These are phyloP conservation scores for Strobilomyces dryophilus DNA, from an alignment of 768 basidiomycete genomes.

Conservation along the genomic window DNA sequence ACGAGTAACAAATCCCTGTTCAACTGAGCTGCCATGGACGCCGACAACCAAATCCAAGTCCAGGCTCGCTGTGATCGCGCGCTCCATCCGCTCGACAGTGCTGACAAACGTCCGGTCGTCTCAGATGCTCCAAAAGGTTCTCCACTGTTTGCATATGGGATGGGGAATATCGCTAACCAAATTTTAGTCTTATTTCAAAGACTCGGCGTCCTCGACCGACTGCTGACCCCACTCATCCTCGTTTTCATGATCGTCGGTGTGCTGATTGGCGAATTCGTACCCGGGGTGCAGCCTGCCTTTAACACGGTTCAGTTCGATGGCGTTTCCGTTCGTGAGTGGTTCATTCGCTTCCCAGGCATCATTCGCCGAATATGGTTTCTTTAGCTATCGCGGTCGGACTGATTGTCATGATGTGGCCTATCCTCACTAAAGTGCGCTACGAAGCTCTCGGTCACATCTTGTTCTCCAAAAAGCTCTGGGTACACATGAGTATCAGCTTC, in stretches of 20 bases:
- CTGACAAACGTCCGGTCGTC: neutral
- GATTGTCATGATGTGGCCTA: slow-evolving; percentile 87
- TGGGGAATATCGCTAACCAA: neutral
- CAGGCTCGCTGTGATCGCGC: neutral
- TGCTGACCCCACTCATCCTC: slow-evolving; percentile 64
- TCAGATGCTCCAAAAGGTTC: neutral
- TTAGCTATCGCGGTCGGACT: slow-evolving; percentile 78
- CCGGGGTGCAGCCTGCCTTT: slow-evolving; percentile 56
- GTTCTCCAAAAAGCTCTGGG: slow-evolving; percentile 50
- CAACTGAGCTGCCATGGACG: neutral
- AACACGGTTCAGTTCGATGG: slow-evolving; percentile 59
- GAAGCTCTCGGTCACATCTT: slow-evolving; percentile 62
- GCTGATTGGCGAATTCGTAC: slow-evolving; percentile 65
- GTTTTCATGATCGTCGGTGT: slow-evolving; percentile 73
- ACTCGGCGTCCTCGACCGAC: slow-evolving; percentile 51
- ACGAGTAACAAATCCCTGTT: neutral
- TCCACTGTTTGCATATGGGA: neutral
- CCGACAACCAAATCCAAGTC: neutral
- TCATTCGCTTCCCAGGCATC: neutral
- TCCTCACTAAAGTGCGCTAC: slow-evolving; percentile 72
- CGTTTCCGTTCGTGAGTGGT: slow-evolving; percentile 71
- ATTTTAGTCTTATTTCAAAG: slow-evolving; percentile 35
- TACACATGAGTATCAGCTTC: slow-evolving; percentile 64
- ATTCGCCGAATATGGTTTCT: neutral
- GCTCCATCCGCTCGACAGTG: neutral